A percentile compares a stretch with the other conserved stretches of the same genome.
These are phyloP conservation scores for Metarhizium anisopliae DNA, from an alignment of 2,329 filamentous ascomycete species.

Conservation along the genomic window DNA sequence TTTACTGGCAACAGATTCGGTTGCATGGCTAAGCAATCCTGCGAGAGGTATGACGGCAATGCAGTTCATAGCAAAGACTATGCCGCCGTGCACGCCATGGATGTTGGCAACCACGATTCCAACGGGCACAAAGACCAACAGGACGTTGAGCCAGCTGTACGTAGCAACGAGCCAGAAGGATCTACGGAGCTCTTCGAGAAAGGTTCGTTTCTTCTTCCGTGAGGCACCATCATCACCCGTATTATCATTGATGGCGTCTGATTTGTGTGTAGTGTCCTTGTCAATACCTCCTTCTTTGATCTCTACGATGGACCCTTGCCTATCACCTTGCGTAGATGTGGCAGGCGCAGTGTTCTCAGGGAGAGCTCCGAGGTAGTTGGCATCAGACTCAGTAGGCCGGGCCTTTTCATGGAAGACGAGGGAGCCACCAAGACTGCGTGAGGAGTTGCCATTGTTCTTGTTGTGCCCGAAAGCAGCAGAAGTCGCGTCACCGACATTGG, in stretches of 20 bases:
- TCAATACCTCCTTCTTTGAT: conserved; percentile 11
- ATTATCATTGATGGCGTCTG: conserved; percentile 15
- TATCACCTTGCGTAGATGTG: conserved; percentile 41
- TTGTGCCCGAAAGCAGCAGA: conserved; percentile 8
- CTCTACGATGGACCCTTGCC: conserved; percentile 49
- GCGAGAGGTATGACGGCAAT: conserved; percentile 69
- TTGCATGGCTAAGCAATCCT: conserved; percentile 62
- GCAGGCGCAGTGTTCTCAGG: conserved; percentile 22
- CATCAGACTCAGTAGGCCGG: conserved; percentile 11
- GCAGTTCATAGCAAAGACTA: conserved; percentile 66
- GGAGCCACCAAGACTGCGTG: conserved; percentile 6
- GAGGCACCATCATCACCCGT: conserved; percentile 12
- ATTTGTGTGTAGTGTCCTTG: conserved; percentile 13
- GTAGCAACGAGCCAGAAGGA: conserved; percentile 49
- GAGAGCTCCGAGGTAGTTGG: conserved; percentile 18
- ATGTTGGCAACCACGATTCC: conserved; percentile 59
- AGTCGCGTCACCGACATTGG: background rate
- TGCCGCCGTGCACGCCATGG: conserved; percentile 42
- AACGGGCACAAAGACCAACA: conserved; percentile 69
- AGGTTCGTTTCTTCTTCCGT: conserved; percentile 27
- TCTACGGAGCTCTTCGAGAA: conserved; percentile 41
- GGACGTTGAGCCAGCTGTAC: conserved; percentile 69
- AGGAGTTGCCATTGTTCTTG: conserved; percentile 14
- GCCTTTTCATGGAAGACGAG: conserved; percentile 7
- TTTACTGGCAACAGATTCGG: conserved; percentile 63